A percentile compares a stretch with the other conserved stretches of the same genome.
Conservation (phyloP, 768 basidiomycete genomes). For the Tulasnella sp. region DNA sequence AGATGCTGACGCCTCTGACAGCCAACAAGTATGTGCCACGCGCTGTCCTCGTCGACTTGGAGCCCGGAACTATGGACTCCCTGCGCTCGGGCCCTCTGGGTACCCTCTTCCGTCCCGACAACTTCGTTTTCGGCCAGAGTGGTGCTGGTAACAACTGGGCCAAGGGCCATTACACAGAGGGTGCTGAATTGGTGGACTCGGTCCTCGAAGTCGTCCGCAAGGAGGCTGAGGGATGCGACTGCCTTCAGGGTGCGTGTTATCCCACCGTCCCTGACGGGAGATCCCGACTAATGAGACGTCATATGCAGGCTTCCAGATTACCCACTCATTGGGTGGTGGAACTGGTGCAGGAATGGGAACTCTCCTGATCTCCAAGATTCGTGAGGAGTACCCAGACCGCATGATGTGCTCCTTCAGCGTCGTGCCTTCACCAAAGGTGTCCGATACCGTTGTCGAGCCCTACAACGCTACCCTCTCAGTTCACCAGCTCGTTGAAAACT, state of each 20-base stretch:
- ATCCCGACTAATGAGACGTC: conserved; percentile 14
- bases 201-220: conserved; percentile 98
- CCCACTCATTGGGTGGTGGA: conserved; percentile 97
- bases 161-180: conserved; percentile 96
- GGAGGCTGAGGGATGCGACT: conserved; percentile 97
- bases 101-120: conserved; percentile 92
- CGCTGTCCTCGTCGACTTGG: conserved; percentile 94
- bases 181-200: conserved; percentile 97
- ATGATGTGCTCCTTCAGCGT: conserved; percentile 99
- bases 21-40: conserved; percentile 97
- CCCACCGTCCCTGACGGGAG: conserved; percentile 8
- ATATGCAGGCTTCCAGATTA: conserved; percentile 88
- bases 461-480: conserved; percentile 99
- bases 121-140: conserved; percentile 97
- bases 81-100: conserved; percentile 88
- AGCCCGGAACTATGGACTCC: conserved; percentile 95
- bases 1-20: background rate
- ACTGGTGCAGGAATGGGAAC: conserved; percentile 99
- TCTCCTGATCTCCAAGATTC: conserved; percentile 96
- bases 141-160: conserved; percentile 99
- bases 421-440: conserved; percentile 92
- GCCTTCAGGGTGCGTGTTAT: conserved; percentile 69
- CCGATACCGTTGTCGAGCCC: conserved; percentile 98
- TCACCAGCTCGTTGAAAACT: conserved; percentile 99
- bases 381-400: conserved; percentile 97